Conservation (phyloP, 2,329 filamentous ascomycete species). For the Ophiostoma sp. region DNA sequence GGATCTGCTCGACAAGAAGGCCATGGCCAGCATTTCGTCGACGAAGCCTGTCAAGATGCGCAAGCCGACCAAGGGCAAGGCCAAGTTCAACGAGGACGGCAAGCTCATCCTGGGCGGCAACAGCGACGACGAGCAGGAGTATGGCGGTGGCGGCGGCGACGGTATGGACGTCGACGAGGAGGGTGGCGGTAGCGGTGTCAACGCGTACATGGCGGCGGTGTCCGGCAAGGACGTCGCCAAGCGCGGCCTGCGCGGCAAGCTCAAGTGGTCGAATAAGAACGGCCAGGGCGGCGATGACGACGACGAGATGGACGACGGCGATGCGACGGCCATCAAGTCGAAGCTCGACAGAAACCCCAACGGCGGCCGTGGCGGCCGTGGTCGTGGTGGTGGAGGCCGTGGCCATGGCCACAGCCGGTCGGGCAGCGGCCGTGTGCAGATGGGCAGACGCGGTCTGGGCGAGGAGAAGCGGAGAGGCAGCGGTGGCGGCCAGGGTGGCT, state of each 20-base stretch:
- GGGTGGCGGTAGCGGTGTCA: conserved; percentile 50
- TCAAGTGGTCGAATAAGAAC: conserved; percentile 66
- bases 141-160: conserved; percentile 43
- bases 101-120: conserved; percentile 64
- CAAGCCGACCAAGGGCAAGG: conserved; percentile 56
- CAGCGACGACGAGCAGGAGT: conserved; percentile 46
- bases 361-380: conserved; percentile 33
- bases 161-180: conserved; percentile 55
- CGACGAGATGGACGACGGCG: conserved; percentile 51
- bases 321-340: conserved; percentile 39
- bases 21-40: conserved; percentile 86
- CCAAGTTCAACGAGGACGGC: conserved; percentile 68
- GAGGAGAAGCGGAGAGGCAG: conserved; percentile 32
- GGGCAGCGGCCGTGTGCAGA: conserved; percentile 32
- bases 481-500: conserved; percentile 13
- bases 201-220: conserved; percentile 65
- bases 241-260: conserved; percentile 59
- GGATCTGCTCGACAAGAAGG: conserved; percentile 82
- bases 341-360: conserved; percentile 34
- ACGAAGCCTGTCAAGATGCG: conserved; percentile 70
- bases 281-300: conserved; percentile 41
- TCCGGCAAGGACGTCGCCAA: conserved; percentile 61
- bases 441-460: conserved; percentile 34
- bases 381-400: conserved; percentile 36
- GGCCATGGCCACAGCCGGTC: conserved; percentile 37